Evolutionary conservation across 208 protist genomes (phyloP).

Genomic region (Crithidia mellificae): DNA sequence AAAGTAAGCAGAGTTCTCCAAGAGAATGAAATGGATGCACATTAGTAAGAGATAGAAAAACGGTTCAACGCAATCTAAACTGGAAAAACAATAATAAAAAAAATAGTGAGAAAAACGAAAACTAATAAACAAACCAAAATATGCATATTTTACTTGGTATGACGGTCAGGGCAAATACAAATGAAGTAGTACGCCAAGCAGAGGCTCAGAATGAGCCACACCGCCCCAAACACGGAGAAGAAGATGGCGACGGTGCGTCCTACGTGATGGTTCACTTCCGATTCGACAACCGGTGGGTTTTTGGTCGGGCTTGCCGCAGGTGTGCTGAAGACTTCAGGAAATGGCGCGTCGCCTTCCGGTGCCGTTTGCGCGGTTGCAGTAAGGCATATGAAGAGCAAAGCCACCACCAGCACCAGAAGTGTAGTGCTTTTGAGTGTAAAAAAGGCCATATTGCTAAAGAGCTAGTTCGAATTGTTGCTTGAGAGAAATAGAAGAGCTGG

Average conservation of each 20-base stretch:
- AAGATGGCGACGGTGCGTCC: slow-evolving; percentile 19
- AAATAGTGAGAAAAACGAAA: background rate
- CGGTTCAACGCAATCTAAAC: background rate
- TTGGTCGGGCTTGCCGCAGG: background rate
- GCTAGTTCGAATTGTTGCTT: no score
- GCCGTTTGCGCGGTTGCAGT: background rate
- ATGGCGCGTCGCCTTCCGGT: background rate
- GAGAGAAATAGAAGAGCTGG: no score
- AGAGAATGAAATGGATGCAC: background rate
- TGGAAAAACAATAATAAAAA: background rate
- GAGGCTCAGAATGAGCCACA: slow-evolving; percentile 16
- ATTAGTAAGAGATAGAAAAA: no score
- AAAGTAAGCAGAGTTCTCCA: no score
- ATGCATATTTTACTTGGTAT: slow-evolving; percentile 20
- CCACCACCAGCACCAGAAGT: background rate
- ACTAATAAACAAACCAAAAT: background rate
- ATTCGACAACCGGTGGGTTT: background rate
- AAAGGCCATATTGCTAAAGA: no score
- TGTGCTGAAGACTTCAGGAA: background rate
- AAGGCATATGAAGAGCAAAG: background rate
- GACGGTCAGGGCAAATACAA: slow-evolving; percentile 11
- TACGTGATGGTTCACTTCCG: slow-evolving; percentile 17
- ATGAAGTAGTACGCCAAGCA: slow-evolving; percentile 29
- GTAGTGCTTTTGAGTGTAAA: background rate
- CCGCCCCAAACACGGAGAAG: slow-evolving; percentile 8